Conservation (phyloP, 352 stramenopile genomes). For the Aphanomyces euteiches region DNA sequence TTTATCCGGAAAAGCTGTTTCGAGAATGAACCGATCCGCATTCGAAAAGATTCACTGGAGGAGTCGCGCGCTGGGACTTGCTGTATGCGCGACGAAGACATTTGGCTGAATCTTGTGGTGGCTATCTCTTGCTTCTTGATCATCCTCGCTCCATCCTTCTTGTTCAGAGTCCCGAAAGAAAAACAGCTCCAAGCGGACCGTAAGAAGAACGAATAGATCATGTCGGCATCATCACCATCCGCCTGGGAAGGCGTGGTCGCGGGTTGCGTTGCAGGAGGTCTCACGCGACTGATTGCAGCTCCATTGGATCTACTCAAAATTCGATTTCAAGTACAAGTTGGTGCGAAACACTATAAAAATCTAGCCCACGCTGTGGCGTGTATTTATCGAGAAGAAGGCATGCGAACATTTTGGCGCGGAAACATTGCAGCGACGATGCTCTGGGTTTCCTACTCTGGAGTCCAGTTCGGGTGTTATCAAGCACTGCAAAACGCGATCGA, state of each 20-base stretch:
- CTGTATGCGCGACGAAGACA: slow-evolving; percentile 31
- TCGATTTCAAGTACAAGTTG: slow-evolving; percentile 69
- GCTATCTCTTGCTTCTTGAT: slow-evolving; percentile 60
- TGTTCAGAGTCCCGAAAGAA: slow-evolving; percentile 43
- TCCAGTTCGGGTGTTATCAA: slow-evolving; percentile 74
- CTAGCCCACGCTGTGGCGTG: slow-evolving; percentile 55
- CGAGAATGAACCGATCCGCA: not conserved
- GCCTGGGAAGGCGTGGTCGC: slow-evolving; percentile 52
- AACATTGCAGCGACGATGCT: slow-evolving; percentile 72
- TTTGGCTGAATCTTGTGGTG: slow-evolving; percentile 58
- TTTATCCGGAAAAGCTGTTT: too few relatives aligned
- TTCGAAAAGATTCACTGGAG: not conserved
- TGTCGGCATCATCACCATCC: slow-evolving; percentile 31
- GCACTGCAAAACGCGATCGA: slow-evolving; percentile 43
- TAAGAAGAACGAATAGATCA: slow-evolving; percentile 30
- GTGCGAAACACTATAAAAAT: slow-evolving; percentile 45
- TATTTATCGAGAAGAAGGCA: slow-evolving; percentile 76
- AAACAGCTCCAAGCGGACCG: not conserved
- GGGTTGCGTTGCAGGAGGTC: slow-evolving; percentile 57
- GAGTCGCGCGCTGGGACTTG: not conserved
- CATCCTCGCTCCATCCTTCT: slow-evolving; percentile 56
- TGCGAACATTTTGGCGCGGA: slow-evolving; percentile 77
- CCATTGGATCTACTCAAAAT: slow-evolving; percentile 81
- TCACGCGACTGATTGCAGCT: slow-evolving; percentile 65
- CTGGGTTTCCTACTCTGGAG: slow-evolving; percentile 76